phyloP scores from a whole-genome alignment of 1,139 yeast genomes.

The Candida dubliniensis region DNA sequence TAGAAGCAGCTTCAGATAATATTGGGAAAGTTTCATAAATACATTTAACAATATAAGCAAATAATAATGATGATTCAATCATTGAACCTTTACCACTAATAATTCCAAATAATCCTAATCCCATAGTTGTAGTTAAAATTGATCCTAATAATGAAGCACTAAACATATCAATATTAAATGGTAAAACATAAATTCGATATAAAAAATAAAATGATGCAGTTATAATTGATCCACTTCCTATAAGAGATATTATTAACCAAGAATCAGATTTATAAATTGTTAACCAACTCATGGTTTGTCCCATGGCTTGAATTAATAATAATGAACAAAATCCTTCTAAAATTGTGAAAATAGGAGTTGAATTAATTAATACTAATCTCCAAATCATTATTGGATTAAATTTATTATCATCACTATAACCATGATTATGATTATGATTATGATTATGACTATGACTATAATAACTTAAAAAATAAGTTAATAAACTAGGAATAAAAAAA shows the following conservation, averaged over 20 bases:
- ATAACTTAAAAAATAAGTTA: slow-evolving; percentile 68
- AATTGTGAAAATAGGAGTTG: slow-evolving; percentile 86
- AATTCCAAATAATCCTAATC: slow-evolving; percentile 81
- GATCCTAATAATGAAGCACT: slow-evolving; percentile 87
- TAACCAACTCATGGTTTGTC: slow-evolving; percentile 77
- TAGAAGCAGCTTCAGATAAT: slow-evolving; percentile 54
- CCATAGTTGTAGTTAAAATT: slow-evolving; percentile 70
- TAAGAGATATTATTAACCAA: slow-evolving; percentile 76
- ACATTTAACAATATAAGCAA: slow-evolving; percentile 90
- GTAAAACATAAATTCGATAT: slow-evolving; percentile 78
- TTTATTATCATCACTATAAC: slow-evolving; percentile 8
- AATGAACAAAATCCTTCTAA: slow-evolving; percentile 92
- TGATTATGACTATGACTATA: slow-evolving; percentile 18
- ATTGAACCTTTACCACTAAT: slow-evolving; percentile 83
- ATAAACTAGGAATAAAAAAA: slow-evolving; percentile 74
- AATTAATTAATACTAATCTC: slow-evolving; percentile 67
- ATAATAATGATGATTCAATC: slow-evolving; percentile 78
- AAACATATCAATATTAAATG: slow-evolving; percentile 66
- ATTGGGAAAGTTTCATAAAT: slow-evolving; percentile 89
- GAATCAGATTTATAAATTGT: slow-evolving; percentile 67
- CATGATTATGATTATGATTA: slow-evolving; percentile 16
- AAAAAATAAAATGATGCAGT: slow-evolving; percentile 77
- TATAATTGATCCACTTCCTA: slow-evolving; percentile 72
- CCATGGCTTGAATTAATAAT: slow-evolving; percentile 84
- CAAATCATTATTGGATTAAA: slow-evolving; percentile 43